A percentile compares a stretch with the other conserved stretches of the same genome.
Conservation (phyloP, 352 stramenopile species). For the Elongisporangium undulatum region DNA sequence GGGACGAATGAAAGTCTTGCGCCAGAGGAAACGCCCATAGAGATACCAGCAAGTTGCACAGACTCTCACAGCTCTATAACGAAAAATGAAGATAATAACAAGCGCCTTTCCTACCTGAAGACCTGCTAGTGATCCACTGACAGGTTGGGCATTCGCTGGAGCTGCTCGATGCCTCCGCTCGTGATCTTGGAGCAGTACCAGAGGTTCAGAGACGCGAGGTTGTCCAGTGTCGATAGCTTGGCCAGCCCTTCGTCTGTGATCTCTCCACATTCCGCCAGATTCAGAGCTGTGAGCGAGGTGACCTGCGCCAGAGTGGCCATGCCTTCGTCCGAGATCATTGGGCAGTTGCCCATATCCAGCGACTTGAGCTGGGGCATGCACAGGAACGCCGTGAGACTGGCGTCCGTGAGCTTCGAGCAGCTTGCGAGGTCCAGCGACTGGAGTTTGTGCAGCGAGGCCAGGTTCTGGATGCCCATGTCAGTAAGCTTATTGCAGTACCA, state of each 20-base stretch:
- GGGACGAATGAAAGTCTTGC: constrained; percentile 8
- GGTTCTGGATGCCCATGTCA: constrained; percentile 38
- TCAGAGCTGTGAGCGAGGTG: constrained; percentile 56
- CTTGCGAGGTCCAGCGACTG: constrained; percentile 71
- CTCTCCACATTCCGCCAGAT: constrained; percentile 67
- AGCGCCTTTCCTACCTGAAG: neutral
- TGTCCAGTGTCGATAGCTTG: constrained; percentile 37
- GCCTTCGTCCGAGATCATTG: constrained; percentile 57
- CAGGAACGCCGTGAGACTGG: constrained; percentile 39
- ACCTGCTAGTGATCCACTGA: constrained; percentile 44
- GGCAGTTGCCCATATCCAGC: constrained; percentile 82
- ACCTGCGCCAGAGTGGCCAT: constrained; percentile 43
- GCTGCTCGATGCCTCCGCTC: constrained; percentile 36
- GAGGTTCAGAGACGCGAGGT: constrained; percentile 62
- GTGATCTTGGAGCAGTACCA: constrained; percentile 84
- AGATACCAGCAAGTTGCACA: neutral
- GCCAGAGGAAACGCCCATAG: neutral
- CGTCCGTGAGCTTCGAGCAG: constrained; percentile 65
- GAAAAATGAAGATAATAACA: neutral
- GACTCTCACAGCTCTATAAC: constrained; percentile 1
- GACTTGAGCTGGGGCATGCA: constrained; percentile 46
- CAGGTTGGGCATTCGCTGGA: constrained; percentile 36
- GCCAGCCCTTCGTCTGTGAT: constrained; percentile 57
- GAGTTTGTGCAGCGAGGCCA: constrained; percentile 40
- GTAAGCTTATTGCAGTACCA: constrained; percentile 87